These are phyloP conservation scores for Bathelium albidoporum DNA, from an alignment of 495 filamentous ascomycete genomes.

Conservation along the genomic window DNA sequence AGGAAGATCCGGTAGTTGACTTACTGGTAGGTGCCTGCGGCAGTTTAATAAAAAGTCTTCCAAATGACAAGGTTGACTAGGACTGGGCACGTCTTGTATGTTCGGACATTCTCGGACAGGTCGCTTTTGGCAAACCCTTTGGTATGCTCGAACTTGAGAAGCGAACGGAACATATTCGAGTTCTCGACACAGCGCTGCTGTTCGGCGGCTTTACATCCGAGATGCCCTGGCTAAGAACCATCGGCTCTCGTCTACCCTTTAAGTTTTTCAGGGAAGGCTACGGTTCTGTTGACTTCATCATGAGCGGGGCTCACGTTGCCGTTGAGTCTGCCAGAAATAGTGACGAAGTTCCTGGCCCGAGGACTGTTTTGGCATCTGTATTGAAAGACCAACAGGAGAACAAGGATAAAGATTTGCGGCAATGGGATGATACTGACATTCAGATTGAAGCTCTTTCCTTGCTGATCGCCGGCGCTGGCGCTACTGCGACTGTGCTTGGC, in stretches of 20 bases:
- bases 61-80: background rate
- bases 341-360: background rate
- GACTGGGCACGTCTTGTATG: background rate
- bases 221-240: background rate
- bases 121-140: constrained; percentile 15
- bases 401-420: background rate
- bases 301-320: background rate
- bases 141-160: constrained; percentile 13
- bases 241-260: constrained; percentile 1
- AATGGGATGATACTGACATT: constrained; percentile 5
- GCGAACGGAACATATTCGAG: background rate
- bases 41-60: background rate
- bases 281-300: background rate
- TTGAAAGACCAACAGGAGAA: background rate
- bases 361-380: background rate
- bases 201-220: background rate
- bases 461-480: constrained; percentile 34
- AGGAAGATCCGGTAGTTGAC: background rate
- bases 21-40: background rate
- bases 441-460: constrained; percentile 20
- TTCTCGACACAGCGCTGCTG: background rate
- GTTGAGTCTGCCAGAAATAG: background rate
- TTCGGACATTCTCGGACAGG: constrained; percentile 11
- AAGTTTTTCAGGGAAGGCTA: background rate
- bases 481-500: constrained; percentile 34